Conservation (phyloP, 306 rosid genomes). For the Cicer chorassanicum region DNA sequence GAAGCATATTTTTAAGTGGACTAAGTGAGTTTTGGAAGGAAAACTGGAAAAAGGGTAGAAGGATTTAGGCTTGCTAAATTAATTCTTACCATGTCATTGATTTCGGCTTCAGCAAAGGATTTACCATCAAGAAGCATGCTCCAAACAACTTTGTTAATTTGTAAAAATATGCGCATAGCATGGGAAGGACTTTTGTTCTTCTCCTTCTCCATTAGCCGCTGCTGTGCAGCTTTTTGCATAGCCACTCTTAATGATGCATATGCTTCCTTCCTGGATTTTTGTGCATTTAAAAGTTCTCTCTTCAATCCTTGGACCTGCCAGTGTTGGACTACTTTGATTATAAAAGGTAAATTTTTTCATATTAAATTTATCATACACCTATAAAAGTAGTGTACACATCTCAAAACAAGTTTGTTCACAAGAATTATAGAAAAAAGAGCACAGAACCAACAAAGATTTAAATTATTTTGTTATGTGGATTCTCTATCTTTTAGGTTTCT, state of each 20-base stretch:
- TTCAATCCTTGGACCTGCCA: constrained; percentile 90
- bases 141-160: constrained; percentile 93
- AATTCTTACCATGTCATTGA: constrained; percentile 91
- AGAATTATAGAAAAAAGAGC: neutral
- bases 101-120: constrained; percentile 91
- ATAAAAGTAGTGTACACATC: constrained; percentile 24
- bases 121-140: constrained; percentile 97
- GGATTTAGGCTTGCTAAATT: constrained; percentile 32
- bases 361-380: constrained; percentile 27
- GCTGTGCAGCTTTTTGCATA: constrained; percentile 79
- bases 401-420: constrained; percentile 13
- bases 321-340: constrained; percentile 40
- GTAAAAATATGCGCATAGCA: constrained; percentile 86
- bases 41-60: constrained; percentile 6
- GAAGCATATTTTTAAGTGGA: constrained; percentile 24
- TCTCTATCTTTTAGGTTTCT: too few species aligned
- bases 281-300: constrained; percentile 71
- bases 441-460: neutral
- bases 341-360: constrained; percentile 37
- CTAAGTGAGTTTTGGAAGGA: constrained; percentile 19
- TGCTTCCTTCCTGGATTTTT: constrained; percentile 77
- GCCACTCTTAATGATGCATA: constrained; percentile 73
- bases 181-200: constrained; percentile 89
- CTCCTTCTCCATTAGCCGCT: constrained; percentile 83
- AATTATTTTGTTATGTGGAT: too few species aligned